Conservation (phyloP, 2,329 filamentous ascomycete genomes). For the Clonostachys rhizophaga region DNA sequence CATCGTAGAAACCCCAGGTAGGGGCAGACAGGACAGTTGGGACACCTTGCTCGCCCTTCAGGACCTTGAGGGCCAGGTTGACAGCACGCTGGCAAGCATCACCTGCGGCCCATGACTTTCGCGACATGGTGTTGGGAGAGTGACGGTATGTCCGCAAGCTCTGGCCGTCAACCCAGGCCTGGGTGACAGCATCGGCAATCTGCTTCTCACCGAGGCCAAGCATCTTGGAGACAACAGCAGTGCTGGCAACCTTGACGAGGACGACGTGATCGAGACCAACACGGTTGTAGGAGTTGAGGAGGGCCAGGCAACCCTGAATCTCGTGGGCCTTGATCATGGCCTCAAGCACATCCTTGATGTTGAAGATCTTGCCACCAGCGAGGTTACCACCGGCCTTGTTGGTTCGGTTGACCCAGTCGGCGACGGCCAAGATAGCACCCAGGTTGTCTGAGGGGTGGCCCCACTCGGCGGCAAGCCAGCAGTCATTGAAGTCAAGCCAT, state of each 20-base stretch:
- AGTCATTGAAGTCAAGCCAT: slow-evolving; percentile 99
- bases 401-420: slow-evolving; percentile 96
- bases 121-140: slow-evolving; percentile 98
- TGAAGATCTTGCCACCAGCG: slow-evolving; percentile 83
- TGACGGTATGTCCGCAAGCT: slow-evolving; percentile 95
- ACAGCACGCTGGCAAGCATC: slow-evolving; percentile 96
- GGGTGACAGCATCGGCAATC: slow-evolving; percentile 91
- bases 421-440: slow-evolving; percentile 91
- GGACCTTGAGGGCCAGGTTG: slow-evolving; percentile 84
- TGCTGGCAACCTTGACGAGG: slow-evolving; percentile 93
- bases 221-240: slow-evolving; percentile 93
- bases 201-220: slow-evolving; percentile 84
- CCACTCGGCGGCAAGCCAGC: slow-evolving; percentile 98
- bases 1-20: slow-evolving; percentile 98
- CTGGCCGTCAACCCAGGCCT: slow-evolving; percentile 97
- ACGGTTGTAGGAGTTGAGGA: slow-evolving; percentile 99
- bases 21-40: slow-evolving; percentile 91
- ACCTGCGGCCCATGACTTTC: slow-evolving; percentile 98
- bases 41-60: slow-evolving; percentile 85
- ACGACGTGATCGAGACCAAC: slow-evolving; percentile 97
- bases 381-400: slow-evolving; percentile 72
- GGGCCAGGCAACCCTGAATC: slow-evolving; percentile 93
- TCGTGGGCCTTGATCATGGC: slow-evolving; percentile 99
- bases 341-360: slow-evolving; percentile 86
- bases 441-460: slow-evolving; percentile 98